Base-by-base conservation (phyloP, 176 grass and related monocot genomes). In the Rhynchospora breviuscula region DNA sequence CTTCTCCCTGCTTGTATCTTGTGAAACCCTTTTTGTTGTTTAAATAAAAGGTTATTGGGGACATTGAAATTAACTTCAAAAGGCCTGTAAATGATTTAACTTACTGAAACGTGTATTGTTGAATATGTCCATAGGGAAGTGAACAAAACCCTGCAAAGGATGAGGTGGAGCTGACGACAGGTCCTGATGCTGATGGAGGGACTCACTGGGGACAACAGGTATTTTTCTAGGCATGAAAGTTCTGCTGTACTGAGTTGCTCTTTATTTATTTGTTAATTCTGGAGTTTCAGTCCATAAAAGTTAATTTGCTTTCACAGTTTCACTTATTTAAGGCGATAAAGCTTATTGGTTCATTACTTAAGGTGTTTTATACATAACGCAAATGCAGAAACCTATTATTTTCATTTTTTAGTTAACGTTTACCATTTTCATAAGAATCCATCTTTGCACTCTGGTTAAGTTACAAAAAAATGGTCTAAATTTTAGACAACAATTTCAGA, bases 151-250 rank as follows among this genome's bases (percentile, higher is more conserved):
- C 88, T 62, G 96, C 91, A 11, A 78, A 67, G 73, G 63, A 92
- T 73, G 91, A 90, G 86, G 85, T 99, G 79, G 91, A 90, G 84
- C 82, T 99, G 84, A 99, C 31, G 66, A 99, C 96, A 33, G 93
- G 93, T 85, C 96, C 96, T 54, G 84, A 92, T 89, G 83, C 71
- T 52, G 75, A 93, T 8, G 89, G 89, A 43, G 83, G 91, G 2
- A 99, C 93, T 58, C 96, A 99, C 59, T 99, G 96, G 96, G 96
- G 93, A 10, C 96, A 99, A 82, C 96, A 99, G 96, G 96, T 99
- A 77, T 21, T 52, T 47, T 54, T 26, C 47, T 76, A 53, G 47
- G 48, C 72, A 52, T 23, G 22, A 54, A 76, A 54, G 73, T 40
- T 81, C 89, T 79, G 83, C 65, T 66, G 46, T 40, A 62, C 12